These are phyloP conservation scores for Salix viminalis DNA, from an alignment of 345 rosid genomes.

Conservation along the genomic window DNA sequence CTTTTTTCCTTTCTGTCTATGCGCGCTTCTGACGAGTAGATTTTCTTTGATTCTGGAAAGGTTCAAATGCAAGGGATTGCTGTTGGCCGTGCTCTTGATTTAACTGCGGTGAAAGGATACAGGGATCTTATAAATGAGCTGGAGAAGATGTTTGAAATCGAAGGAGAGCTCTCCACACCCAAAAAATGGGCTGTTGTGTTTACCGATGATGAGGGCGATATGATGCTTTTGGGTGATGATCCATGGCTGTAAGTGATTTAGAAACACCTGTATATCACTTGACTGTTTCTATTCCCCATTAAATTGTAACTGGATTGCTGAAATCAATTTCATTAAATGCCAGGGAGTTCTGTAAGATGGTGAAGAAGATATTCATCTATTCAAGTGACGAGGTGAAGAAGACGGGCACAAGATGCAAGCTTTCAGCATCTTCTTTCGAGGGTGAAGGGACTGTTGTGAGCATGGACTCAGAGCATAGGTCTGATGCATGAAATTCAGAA, in stretches of 20 bases:
- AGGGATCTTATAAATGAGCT: constrained; percentile 62
- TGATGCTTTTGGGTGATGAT: constrained; percentile 95
- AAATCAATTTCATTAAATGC: constrained; percentile 14
- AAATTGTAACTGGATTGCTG: not conserved
- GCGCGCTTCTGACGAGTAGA: not conserved
- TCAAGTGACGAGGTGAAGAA: constrained; percentile 80
- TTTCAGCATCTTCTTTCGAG: constrained; percentile 44
- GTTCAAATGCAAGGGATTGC: constrained; percentile 91
- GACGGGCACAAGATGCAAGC: constrained; percentile 49
- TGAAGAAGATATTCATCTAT: constrained; percentile 70
- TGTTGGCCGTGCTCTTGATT: constrained; percentile 90
- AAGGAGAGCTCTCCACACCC: constrained; percentile 54
- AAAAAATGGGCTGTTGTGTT: constrained; percentile 82
- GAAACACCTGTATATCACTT: not conserved
- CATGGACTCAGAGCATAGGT: constrained; percentile 44
- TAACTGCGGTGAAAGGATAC: constrained; percentile 58
- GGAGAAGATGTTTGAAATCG: constrained; percentile 74
- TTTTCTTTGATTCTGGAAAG: constrained; percentile 36
- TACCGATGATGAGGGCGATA: constrained; percentile 89
- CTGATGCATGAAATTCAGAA: constrained; percentile 13
- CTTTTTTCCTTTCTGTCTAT: not conserved
- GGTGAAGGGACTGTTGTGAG: constrained; percentile 44
- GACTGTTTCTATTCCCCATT: not conserved
- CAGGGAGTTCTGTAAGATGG: constrained; percentile 96
- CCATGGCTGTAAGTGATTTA: constrained; percentile 80